Conservation (phyloP, 208 protist species). For the Trypanosoma mega region DNA sequence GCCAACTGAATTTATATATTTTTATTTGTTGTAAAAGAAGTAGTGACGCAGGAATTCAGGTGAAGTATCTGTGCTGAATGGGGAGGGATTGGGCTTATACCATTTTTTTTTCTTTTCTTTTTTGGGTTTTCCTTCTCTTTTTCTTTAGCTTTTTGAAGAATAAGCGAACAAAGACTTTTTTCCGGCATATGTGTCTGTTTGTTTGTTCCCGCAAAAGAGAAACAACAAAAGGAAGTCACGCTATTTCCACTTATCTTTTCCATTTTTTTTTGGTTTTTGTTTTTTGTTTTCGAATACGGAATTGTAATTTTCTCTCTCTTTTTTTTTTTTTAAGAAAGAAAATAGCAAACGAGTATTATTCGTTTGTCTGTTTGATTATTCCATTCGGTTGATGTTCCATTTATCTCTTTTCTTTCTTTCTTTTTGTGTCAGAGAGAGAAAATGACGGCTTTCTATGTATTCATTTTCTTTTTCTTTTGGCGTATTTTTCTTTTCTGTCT, state of each 20-base stretch:
- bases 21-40: neutral
- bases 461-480: too few relatives aligned
- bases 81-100: too few relatives aligned
- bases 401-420: slow-evolving; percentile 15
- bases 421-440: slow-evolving; percentile 5
- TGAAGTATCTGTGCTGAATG: too few relatives aligned
- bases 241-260: slow-evolving; percentile 16
- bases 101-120: neutral
- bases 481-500: too few relatives aligned
- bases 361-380: slow-evolving; percentile 15
- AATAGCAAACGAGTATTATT: neutral
- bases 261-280: slow-evolving; percentile 19
- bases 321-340: slow-evolving; percentile 14
- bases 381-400: too few relatives aligned
- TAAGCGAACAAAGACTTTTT: neutral
- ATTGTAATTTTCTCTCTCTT: slow-evolving; percentile 12
- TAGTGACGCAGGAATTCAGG: too few relatives aligned
- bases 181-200: slow-evolving; percentile 4
- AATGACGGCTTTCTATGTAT: neutral
- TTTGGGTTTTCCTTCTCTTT: slow-evolving; percentile 8
- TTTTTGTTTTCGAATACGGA: neutral
- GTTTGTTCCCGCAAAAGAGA: slow-evolving; percentile 15
- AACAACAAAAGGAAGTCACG: too few relatives aligned
- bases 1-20: too few relatives aligned
- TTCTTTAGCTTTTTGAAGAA: slow-evolving; percentile 14